Base-by-base conservation (phyloP, 2,329 filamentous ascomycete species). In the Xylaria arbuscula region DNA sequence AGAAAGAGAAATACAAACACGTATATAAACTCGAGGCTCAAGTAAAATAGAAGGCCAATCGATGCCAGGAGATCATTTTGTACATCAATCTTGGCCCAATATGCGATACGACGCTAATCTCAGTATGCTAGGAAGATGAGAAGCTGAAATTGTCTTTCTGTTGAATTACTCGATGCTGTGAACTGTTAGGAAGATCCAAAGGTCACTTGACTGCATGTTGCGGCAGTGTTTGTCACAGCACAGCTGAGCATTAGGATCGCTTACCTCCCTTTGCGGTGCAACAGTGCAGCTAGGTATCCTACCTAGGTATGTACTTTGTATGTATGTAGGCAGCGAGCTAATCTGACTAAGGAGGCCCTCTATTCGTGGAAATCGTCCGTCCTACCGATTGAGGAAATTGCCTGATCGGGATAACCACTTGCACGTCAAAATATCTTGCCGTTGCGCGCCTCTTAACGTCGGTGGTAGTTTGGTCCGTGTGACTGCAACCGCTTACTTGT, bases 361-460 rank as follows among this genome's bases (percentile, higher is more conserved):
- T 55, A 38, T 55, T 55, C 51, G 51, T 55, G 51, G 51, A 55
- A 55, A 48, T 19, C 32, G 10, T 32, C 28, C 28, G 28, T 28
- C 8, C 17, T 38, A 28, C 55, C 55, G 38, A 57, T 61, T 61
- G 42, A 51, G 50, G 61, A 68, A 64, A 56, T 68, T 64, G 2
- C 66, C 61, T 45, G 28, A 57, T 68, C 61, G 34, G 61, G 66
- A 42, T 45, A 65, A 42, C 66, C 28, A 68, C 48, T 47, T 32
- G 22, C 22, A 36, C 28, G 38, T 58, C 45, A 54, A 53, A 51
- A 42, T 28, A 38, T 56, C 6, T 15, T 24, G 17, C 13, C 11
- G 11, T 28, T 42, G 13, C 19, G 36, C 13, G 38, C 17, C 38
- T 40, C 17, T 38, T n/a, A 36, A 28, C 38, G 15, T 42, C 22